phyloP scores from a whole-genome alignment of 331 rosid genomes.

The Quercus phellos region DNA sequence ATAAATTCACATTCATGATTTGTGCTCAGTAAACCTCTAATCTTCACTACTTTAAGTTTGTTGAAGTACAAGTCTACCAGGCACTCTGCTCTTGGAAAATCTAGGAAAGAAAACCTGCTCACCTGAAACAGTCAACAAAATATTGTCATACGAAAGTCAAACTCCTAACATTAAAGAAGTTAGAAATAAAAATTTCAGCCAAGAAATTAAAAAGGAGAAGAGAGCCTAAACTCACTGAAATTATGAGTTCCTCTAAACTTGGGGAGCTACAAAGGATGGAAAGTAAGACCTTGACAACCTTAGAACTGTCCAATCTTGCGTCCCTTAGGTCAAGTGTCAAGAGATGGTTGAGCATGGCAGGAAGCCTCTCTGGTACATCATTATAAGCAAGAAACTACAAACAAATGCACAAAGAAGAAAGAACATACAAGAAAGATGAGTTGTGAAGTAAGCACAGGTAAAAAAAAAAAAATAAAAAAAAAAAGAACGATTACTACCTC shows the following conservation, averaged over 20 bases:
- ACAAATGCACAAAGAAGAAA: background rate
- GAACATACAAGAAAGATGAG: background rate
- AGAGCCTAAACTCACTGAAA: conserved; percentile 18
- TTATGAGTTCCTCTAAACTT: conserved; percentile 23
- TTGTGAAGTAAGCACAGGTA: no score
- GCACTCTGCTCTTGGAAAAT: background rate
- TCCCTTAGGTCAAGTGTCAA: conserved; percentile 14
- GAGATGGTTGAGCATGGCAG: conserved; percentile 15
- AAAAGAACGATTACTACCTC: background rate
- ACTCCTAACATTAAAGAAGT: background rate
- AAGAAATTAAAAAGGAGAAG: background rate
- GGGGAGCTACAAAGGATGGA: conserved; percentile 24
- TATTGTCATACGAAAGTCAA: background rate
- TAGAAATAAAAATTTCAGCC: background rate
- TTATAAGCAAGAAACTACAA: conserved; percentile 11
- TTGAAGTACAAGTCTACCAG: background rate
- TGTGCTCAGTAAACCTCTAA: background rate
- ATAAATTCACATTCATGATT: background rate
- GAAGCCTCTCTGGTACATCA: conserved; percentile 16
- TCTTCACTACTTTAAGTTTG: conserved; percentile 12
- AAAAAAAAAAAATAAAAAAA: no score
- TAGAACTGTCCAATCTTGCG: background rate
- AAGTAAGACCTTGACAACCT: background rate
- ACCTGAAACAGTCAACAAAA: background rate
- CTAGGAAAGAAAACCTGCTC: background rate